Percentiles rank a stretch among this genome's conserved stretches.
Evolutionary conservation across 768 basidiomycete genomes (phyloP).

Genomic region (Gloeopeniophorella convolvens): DNA sequence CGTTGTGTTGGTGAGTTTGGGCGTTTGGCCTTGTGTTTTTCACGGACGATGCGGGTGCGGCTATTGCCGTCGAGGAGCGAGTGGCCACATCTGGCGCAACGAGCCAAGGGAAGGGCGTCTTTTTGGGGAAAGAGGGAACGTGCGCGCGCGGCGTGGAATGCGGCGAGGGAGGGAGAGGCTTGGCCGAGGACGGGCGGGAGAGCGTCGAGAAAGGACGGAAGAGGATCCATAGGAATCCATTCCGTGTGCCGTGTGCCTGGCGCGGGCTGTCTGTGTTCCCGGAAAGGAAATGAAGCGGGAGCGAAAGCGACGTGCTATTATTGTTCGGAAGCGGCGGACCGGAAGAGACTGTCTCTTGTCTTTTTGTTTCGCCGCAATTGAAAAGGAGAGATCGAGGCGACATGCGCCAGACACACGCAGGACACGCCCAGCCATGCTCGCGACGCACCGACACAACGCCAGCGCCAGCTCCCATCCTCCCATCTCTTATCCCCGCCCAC

Average conservation of each 20-base stretch:
- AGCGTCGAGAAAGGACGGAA: conserved; percentile 40
- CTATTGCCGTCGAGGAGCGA: conserved; percentile 38
- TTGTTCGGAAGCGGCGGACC: too few relatives aligned
- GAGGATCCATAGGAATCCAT: conserved; percentile 1
- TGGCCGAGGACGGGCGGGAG: conserved; percentile 44
- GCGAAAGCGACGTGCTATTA: background rate
- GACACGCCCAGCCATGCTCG: conserved; percentile 18
- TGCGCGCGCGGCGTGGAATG: conserved; percentile 47
- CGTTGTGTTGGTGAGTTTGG: conserved; percentile 5
- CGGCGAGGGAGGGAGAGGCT: conserved; percentile 52
- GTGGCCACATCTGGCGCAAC: conserved; percentile 51
- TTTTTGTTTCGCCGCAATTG: background rate
- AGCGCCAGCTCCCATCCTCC: conserved; percentile 1
- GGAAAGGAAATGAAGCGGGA: background rate
- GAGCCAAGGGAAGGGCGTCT: conserved; percentile 24
- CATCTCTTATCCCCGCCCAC: conserved; percentile 12
- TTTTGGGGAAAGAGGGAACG: conserved; percentile 26
- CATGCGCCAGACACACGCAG: conserved; percentile 2
- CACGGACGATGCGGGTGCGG: conserved; percentile 31
- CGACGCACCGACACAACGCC: conserved; percentile 1
- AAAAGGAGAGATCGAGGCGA: too few relatives aligned
- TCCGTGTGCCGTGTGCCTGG: background rate
- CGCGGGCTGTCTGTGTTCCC: too few relatives aligned
- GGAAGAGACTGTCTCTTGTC: background rate
- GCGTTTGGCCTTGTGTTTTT: conserved; percentile 23